Evolutionary conservation across 2,329 filamentous ascomycete genomes (phyloP), one percentile per base, ranked within the genome.

Genomic region (Botryotinia globosa): DNA sequence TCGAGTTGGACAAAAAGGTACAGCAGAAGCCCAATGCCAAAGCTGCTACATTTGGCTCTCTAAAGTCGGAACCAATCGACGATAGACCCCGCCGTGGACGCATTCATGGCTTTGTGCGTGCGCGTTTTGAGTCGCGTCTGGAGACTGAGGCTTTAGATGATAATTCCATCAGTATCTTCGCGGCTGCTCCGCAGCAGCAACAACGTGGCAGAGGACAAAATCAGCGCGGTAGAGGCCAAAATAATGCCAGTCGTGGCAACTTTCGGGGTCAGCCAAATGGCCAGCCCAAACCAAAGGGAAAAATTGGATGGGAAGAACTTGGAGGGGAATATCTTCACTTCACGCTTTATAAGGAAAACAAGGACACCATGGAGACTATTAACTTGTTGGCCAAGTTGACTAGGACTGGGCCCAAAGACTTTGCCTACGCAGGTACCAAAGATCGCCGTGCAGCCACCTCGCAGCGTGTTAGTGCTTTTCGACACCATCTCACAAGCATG

Each of bases 281-380:
- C 44, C 74, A 78, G 63, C 65, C 74, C 34, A 78, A 78, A 62
- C 65, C 74, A 37, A 78, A 75, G 77, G 75, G 84, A 62, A 87
- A 86, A 76, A 78, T 87, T 51, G 85, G 84, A 69, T 92, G 90
- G 90, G 84, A 89, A 70, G 89, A 92, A 76, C 83, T 90, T 59
- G 90, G 90, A 51, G 91, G 91, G 14, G 87, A 90, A 73, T 90
- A 90, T 78, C 81, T 93, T n/a, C 91, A 93, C 80, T 93, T 93
- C 79, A 90, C 88, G 0, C 83, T 93, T 54, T 91, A 91, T 84
- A 93, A 93, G 81, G 91, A 92, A 80, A 93, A 93, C 81, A 92
- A 92, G 79, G 91, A 75, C 37, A 78, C 77, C 37, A 90, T 87
- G 68, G 91, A 93, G 78, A 86, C 89, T 0, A 83, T 92, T n/a